Conservation (phyloP, 2,329 filamentous ascomycete genomes). For the Penicillium paneum region DNA sequence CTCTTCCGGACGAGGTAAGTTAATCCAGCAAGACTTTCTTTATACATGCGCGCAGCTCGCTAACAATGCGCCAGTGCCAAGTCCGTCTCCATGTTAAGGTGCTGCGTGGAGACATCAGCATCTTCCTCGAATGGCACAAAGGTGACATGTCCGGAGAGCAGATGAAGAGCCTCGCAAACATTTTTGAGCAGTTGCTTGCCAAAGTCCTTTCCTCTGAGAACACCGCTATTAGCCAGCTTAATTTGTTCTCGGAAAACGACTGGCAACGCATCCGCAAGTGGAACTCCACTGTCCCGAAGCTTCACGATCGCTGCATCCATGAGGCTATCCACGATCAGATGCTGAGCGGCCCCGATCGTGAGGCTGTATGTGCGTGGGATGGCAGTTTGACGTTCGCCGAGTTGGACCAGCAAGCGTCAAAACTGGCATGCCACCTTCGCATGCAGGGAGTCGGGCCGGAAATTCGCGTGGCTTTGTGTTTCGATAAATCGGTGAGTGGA, state of each 20-base stretch:
- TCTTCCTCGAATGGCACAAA: constrained; percentile 41
- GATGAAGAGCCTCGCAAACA: constrained; percentile 49
- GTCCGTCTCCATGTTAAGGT: constrained; percentile 38
- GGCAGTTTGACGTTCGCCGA: constrained; percentile 38
- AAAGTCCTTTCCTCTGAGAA: constrained; percentile 46
- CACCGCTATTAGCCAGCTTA: constrained; percentile 45
- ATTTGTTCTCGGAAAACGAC: constrained; percentile 57
- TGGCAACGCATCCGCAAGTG: constrained; percentile 54
- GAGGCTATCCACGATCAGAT: constrained; percentile 37
- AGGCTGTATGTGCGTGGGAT: constrained; percentile 42
- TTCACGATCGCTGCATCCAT: constrained; percentile 42
- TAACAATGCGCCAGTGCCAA: constrained; percentile 28
- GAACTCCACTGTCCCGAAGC: constrained; percentile 46
- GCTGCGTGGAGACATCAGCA: constrained; percentile 32
- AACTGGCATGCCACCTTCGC: constrained; percentile 36
- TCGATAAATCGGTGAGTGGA: constrained; percentile 42
- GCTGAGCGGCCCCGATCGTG: constrained; percentile 32
- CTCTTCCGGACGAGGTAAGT: constrained; percentile 36
- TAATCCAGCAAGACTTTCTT: too few species aligned
- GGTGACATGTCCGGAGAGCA: constrained; percentile 38
- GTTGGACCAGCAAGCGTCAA: constrained; percentile 38
- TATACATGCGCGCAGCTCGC: background rate
- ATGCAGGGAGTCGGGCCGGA: constrained; percentile 42
- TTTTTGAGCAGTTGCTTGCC: constrained; percentile 54
- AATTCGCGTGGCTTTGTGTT: constrained; percentile 38